Conservation (phyloP, 176 grass and related monocot species). For the Rhipidocladum racemiflorum region DNA sequence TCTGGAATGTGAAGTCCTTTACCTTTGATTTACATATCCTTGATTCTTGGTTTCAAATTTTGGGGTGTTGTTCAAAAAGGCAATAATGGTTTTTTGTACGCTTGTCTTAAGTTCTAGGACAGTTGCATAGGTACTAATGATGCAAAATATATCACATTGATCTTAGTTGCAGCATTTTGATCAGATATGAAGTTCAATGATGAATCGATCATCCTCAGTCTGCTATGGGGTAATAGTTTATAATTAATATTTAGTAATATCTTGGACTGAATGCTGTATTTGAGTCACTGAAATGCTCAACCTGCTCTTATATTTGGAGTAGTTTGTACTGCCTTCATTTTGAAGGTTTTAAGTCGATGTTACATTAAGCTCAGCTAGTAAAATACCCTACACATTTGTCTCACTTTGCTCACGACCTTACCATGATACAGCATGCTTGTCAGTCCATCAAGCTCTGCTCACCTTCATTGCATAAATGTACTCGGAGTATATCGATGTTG, state of each 20-base stretch:
- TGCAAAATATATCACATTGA: not conserved
- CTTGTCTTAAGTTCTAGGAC: not conserved
- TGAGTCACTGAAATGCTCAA: not conserved
- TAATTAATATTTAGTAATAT: not conserved
- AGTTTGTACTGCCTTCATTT: constrained; percentile 5
- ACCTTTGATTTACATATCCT: not conserved
- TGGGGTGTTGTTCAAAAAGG: not conserved
- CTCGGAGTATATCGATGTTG: too few relatives aligned
- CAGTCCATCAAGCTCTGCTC: too few relatives aligned
- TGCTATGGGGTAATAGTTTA: not conserved
- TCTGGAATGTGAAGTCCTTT: not conserved
- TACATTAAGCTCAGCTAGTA: not conserved
- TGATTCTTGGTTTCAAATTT: not conserved
- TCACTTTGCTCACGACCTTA: not conserved
- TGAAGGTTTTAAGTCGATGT: not conserved
- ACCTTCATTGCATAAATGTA: too few relatives aligned
- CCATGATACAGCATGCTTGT: not conserved
- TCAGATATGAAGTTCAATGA: constrained; percentile 3
- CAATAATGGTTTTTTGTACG: not conserved
- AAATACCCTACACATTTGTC: not conserved
- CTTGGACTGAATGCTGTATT: not conserved
- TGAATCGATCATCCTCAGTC: not conserved
- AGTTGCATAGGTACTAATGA: not conserved
- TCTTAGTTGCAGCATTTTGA: not conserved
- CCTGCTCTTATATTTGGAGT: not conserved